These are phyloP conservation scores for Pseudogymnoascus sp. DNA, from an alignment of 2,329 filamentous ascomycete species.

Conservation along the genomic window DNA sequence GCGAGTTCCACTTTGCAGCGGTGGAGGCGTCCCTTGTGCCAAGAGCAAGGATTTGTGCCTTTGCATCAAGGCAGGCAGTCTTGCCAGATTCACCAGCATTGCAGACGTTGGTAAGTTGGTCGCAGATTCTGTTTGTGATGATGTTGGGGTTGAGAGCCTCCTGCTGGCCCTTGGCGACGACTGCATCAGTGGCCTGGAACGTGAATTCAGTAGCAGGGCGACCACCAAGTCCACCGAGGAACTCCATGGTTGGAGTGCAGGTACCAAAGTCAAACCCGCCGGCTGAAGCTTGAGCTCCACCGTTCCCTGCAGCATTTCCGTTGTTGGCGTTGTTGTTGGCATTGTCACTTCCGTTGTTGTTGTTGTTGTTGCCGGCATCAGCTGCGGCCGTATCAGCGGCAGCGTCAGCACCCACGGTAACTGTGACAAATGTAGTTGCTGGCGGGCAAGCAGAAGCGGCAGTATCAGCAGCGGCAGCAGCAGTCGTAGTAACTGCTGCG, in stretches of 20 bases:
- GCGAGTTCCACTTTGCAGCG: slow-evolving; percentile 37
- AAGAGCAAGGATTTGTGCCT: slow-evolving; percentile 44
- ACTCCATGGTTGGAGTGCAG: slow-evolving; percentile 47
- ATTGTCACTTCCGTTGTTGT: slow-evolving; percentile 16
- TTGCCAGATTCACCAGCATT: slow-evolving; percentile 53
- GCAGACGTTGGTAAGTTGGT: slow-evolving; percentile 62
- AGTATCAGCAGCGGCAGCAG: slow-evolving; percentile 12
- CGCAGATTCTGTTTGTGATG: slow-evolving; percentile 66
- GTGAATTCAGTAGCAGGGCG: slow-evolving; percentile 53
- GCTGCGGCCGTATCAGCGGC: slow-evolving; percentile 12
- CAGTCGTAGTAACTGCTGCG: neutral
- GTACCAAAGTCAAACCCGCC: slow-evolving; percentile 41
- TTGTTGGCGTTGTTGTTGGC: slow-evolving; percentile 18
- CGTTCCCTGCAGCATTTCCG: slow-evolving; percentile 15
- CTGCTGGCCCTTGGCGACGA: slow-evolving; percentile 53
- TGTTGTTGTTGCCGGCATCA: slow-evolving; percentile 3
- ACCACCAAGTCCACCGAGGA: slow-evolving; percentile 45
- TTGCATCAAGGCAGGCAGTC: slow-evolving; percentile 44
- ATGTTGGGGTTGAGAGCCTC: slow-evolving; percentile 66
- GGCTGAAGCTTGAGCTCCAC: slow-evolving; percentile 13
- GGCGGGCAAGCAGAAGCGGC: slow-evolving; percentile 19
- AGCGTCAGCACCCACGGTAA: slow-evolving; percentile 16
- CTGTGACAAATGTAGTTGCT: slow-evolving; percentile 19
- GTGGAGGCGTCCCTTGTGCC: slow-evolving; percentile 43
- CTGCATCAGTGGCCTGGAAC: slow-evolving; percentile 59